phyloP scores from a whole-genome alignment of 495 filamentous ascomycete species.

The Daldinia childiae region DNA sequence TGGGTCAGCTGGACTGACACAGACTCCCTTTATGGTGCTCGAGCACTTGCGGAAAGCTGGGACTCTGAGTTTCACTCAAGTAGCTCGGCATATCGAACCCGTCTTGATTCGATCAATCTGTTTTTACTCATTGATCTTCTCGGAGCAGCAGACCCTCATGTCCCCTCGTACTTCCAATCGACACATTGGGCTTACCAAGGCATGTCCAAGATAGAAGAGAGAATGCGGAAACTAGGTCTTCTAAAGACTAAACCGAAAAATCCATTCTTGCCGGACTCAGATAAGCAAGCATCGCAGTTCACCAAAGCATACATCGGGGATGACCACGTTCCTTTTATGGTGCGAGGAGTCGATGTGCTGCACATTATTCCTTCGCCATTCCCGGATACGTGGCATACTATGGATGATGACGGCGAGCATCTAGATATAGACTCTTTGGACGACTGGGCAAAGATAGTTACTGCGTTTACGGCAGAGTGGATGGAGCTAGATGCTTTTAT shows the following conservation, averaged over 20 bases:
- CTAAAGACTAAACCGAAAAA: constrained; percentile 47
- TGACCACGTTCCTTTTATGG: constrained; percentile 88
- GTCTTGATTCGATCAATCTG: constrained; percentile 76
- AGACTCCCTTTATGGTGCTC: constrained; percentile 85
- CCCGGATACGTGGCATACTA: constrained; percentile 82
- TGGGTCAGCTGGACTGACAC: constrained; percentile 76
- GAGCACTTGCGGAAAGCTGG: constrained; percentile 81
- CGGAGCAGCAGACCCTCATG: constrained; percentile 68
- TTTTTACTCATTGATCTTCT: constrained; percentile 92
- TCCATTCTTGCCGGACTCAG: constrained; percentile 59
- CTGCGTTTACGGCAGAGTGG: constrained; percentile 87
- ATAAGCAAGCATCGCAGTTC: constrained; percentile 62
- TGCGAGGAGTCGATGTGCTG: constrained; percentile 78
- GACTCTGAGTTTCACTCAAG: constrained; percentile 72
- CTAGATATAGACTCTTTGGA: constrained; percentile 78
- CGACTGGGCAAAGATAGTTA: constrained; percentile 83
- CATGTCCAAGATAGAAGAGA: constrained; percentile 72
- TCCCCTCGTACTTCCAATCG: constrained; percentile 82
- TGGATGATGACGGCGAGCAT: constrained; percentile 83
- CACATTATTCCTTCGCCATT: constrained; percentile 86
- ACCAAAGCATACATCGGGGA: constrained; percentile 64
- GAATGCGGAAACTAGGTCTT: constrained; percentile 64
- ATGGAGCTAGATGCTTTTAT: constrained; percentile 62
- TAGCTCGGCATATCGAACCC: constrained; percentile 73
- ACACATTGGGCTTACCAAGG: constrained; percentile 91